Evolutionary conservation across 176 grass and related monocot species (phyloP), one percentile per base, ranked within the genome.

Genomic region (Paspalum notatum): DNA sequence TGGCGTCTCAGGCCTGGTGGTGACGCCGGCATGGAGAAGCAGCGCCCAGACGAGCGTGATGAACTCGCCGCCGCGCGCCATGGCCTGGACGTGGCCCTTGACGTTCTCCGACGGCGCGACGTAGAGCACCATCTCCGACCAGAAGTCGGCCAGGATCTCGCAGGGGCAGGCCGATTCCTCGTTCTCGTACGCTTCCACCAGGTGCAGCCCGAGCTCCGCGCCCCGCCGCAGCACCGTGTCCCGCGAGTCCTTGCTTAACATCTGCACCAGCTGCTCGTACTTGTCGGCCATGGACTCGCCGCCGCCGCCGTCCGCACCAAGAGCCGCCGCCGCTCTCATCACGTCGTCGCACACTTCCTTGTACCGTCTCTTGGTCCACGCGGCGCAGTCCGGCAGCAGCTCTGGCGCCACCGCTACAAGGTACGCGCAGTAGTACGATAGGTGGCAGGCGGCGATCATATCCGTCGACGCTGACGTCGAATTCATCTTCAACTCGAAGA

Each of bases 401-500:
- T 67, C 81, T 4, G 86, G 81, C 26, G 52, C 52, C 1, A 24
- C 81, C 5, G 86, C 86, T 32, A 58, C 76, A 21, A 89, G 51
- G 61, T 89, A 89, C 0, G 81, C 61, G 21, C 21, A 84, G 68
- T 89, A 89, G 61, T 74, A 9, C 0, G 86, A 89, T 8, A 84
- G 68, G 4, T 84, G 50, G 52, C 59, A 14, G 51, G 76, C 75
- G 51, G 38, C 69, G 51, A 9, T 43, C 75, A 42, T 84, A 66
- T 89, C 81, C 5, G 8, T 3, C 8, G 44, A 13, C 7, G 75
- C 22, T 21, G 62, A 15, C 62, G 39, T 37, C 21, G 46, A 54
- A 47, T 63, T 87, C 8, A 82, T 77, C 85, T 63, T 87, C 8
- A 82, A 71, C 85, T 87, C 85, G 25, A 77, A 77, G 55, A 87